These are phyloP conservation scores for Kluyveromyces sp. DNA, from an alignment of 1,139 yeast genomes.

Conservation along the genomic window DNA sequence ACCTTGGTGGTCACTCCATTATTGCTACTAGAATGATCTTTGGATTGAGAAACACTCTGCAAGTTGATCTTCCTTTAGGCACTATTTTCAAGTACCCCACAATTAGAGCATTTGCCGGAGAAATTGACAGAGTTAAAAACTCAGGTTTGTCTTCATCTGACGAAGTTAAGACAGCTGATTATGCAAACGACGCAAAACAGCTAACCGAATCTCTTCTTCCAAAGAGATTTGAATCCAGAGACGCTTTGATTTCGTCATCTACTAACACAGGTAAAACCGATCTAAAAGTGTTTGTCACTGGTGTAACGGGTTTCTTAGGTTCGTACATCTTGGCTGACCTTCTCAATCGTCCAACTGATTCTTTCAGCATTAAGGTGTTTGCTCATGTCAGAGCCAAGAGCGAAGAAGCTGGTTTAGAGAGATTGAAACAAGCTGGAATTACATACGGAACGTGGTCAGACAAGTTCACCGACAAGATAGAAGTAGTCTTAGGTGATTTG, in stretches of 20 bases:
- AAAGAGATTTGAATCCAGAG: constrained; percentile 31
- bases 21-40: constrained; percentile 96
- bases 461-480: constrained; percentile 47
- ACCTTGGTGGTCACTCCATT: constrained; percentile 95
- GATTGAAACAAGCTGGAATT: constrained; percentile 68
- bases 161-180: constrained; percentile 37
- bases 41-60: constrained; percentile 69
- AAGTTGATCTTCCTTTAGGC: constrained; percentile 81
- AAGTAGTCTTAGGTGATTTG: constrained; percentile 78
- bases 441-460: constrained; percentile 82
- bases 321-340: constrained; percentile 77
- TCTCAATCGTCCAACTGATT: constrained; percentile 40
- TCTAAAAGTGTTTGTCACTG: constrained; percentile 78
- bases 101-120: constrained; percentile 65
- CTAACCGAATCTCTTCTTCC: constrained; percentile 43
- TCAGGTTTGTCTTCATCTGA: constrained; percentile 9
- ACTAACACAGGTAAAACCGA: constrained; percentile 29
- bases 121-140: constrained; percentile 43
- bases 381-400: constrained; percentile 90
- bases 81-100: constrained; percentile 86
- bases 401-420: constrained; percentile 59
- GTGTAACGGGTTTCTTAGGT: constrained; percentile 95
- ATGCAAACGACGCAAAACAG: constrained; percentile 66
- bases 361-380: constrained; percentile 47
- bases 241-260: constrained; percentile 28